Conservation (phyloP, 345 rosid genomes). For the Cochlearia excelsa region DNA sequence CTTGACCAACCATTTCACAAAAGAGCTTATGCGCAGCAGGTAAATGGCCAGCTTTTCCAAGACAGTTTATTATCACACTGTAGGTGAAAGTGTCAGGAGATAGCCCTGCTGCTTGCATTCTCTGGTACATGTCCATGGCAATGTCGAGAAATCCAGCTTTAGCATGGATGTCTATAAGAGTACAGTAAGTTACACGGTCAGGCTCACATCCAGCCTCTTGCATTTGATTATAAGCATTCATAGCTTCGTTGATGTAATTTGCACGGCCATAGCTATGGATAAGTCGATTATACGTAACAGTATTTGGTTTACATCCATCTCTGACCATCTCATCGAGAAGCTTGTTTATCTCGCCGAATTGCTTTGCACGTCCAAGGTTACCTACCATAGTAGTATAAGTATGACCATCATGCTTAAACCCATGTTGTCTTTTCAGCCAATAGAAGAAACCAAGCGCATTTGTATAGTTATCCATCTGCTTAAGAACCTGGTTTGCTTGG, state of each 20-base stretch:
- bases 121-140: constrained; percentile 81
- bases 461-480: constrained; percentile 69
- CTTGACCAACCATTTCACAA: constrained; percentile 85
- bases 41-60: constrained; percentile 91
- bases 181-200: constrained; percentile 95
- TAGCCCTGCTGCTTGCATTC: constrained; percentile 85
- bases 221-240: constrained; percentile 72
- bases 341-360: constrained; percentile 64
- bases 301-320: constrained; percentile 90
- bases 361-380: constrained; percentile 86
- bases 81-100: constrained; percentile 96
- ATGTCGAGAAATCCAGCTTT: constrained; percentile 94
- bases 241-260: constrained; percentile 78
- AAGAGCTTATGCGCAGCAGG: constrained; percentile 77
- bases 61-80: constrained; percentile 95
- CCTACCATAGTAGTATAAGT: constrained; percentile 99
- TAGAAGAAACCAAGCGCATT: constrained; percentile 82
- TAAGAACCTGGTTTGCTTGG: constrained; percentile 93
- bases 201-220: constrained; percentile 79
- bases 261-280: constrained; percentile 97
- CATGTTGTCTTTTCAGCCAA: constrained; percentile 74
- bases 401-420: constrained; percentile 90
- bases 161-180: constrained; percentile 93
- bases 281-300: constrained; percentile 86
- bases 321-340: constrained; percentile 78